Evolutionary conservation across 345 rosid species (phyloP), one percentile per base, ranked within the genome.

Genomic region (Cardiospermum halicacabum): DNA sequence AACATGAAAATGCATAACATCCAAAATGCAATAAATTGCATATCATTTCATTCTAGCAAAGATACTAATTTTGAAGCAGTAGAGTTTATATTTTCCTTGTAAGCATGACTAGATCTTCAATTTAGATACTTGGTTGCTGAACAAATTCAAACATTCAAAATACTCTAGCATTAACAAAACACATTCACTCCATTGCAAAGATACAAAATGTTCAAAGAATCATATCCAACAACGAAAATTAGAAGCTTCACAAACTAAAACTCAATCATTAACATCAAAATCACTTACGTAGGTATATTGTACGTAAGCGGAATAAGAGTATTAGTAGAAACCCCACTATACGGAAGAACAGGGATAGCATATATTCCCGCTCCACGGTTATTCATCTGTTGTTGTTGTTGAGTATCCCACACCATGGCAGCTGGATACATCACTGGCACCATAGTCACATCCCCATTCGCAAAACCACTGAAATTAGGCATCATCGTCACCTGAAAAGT

Each of bases 251-350:
- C n/a, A n/a, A n/a, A 7, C 39, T 34, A 34, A 34, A 34, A 34
- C 10, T 37, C 13, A 5, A 40, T 24, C 49, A 24, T 40, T 9
- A 59, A 25, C 15, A 9, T 43, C 16, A 5, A 4, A 26, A 28
- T 15, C 40, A 79, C 99, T 80, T 81, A 95, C 99, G 85, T 89
- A 40, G 99, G 97, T 62, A 91, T 55, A 54, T 77, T 85, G 74
- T 82, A 92, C 22, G 98, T 85, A 40, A 95, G 99, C 47, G 99
- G 98, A 76, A 95, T 81, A 61, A 91, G 96, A 18, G 83, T 77
- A 67, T 78, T 82, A 7, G 97, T 75, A 4, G 88, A 86, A 66
- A 89, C 67, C 75, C 90, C 97, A 68, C 85, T 76, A 70, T 62
- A 79, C 10, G 92, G 89, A 19, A 77, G 77, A 50, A 80, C 84